These are phyloP conservation scores for Boletus barrowsii DNA, from an alignment of 768 basidiomycete species.

Conservation along the genomic window DNA sequence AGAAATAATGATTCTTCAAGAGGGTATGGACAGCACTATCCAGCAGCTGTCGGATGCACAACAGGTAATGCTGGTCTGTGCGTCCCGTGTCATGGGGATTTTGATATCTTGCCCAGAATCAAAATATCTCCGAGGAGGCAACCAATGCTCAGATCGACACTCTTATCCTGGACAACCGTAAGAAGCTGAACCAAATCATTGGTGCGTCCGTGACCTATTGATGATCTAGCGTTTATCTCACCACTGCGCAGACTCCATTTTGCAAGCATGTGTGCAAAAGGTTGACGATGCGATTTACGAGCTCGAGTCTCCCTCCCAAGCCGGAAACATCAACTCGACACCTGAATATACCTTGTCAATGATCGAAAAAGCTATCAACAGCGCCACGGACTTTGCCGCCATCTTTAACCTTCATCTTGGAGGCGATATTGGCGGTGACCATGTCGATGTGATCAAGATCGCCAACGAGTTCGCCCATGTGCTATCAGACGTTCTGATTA, in stretches of 20 bases:
- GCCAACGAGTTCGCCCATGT: slow-evolving; percentile 97
- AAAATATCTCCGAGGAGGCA: slow-evolving; percentile 82
- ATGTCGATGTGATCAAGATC: slow-evolving; percentile 97
- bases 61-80: slow-evolving; percentile 51
- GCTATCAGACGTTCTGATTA: slow-evolving; percentile 86
- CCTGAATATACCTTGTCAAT: slow-evolving; percentile 98
- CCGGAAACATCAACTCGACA: slow-evolving; percentile 94
- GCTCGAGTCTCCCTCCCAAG: slow-evolving; percentile 91
- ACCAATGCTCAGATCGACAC: slow-evolving; percentile 97
- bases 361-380: slow-evolving; percentile 95
- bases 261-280: slow-evolving; percentile 95
- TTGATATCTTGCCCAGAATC: slow-evolving; percentile 48
- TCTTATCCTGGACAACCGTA: slow-evolving; percentile 92
- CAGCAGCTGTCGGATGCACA: slow-evolving; percentile 84
- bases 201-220: slow-evolving; percentile 42
- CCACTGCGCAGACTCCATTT: slow-evolving; percentile 76
- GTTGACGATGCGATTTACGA: slow-evolving; percentile 98
- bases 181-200: slow-evolving; percentile 97
- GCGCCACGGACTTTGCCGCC: slow-evolving; percentile 93
- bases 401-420: slow-evolving; percentile 89
- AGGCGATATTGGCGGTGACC: slow-evolving; percentile 85
- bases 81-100: not conserved
- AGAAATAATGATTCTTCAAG: slow-evolving; percentile 93
- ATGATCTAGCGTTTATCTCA: slow-evolving; percentile 10
- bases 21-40: slow-evolving; percentile 91